Percentiles rank a stretch among this genome's conserved stretches.
Conservation (phyloP, 257 asterid species). For the Marsdenia floribunda region DNA sequence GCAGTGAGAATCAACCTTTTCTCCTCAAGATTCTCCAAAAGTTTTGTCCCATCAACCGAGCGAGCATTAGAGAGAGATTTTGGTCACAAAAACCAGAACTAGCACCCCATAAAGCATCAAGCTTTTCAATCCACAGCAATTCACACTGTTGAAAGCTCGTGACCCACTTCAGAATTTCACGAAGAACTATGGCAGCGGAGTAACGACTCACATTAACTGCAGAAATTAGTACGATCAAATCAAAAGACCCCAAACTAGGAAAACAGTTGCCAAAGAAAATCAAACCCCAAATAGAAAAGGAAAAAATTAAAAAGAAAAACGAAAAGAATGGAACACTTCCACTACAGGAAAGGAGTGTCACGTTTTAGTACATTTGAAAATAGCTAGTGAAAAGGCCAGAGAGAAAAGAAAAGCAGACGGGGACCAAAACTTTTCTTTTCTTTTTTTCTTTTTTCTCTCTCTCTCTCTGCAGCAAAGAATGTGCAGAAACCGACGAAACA, state of each 20-base stretch:
- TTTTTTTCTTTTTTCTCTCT: neutral
- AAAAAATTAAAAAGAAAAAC: neutral
- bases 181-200: conserved; percentile 1
- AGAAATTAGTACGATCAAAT: conserved; percentile 14
- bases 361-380: conserved; percentile 2
- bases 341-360: neutral
- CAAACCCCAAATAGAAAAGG: neutral
- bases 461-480: conserved; percentile 6
- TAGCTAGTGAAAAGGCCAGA: neutral
- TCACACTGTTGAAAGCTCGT: conserved; percentile 21
- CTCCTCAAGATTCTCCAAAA: neutral
- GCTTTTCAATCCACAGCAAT: conserved; percentile 9
- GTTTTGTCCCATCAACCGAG: neutral
- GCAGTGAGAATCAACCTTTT: neutral
- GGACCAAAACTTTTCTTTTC: neutral
- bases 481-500: neutral
- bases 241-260: neutral
- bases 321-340: neutral
- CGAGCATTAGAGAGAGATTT: neutral
- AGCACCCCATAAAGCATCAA: conserved; percentile 18
- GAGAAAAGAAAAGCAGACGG: neutral
- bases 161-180: conserved; percentile 23
- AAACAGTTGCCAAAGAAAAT: neutral
- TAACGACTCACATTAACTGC: neutral
- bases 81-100: neutral